Percentiles rank a stretch among this genome's conserved stretches.
These are phyloP conservation scores for Trichoderma oligosporum DNA, from an alignment of 2,329 filamentous ascomycete genomes.

Conservation along the genomic window DNA sequence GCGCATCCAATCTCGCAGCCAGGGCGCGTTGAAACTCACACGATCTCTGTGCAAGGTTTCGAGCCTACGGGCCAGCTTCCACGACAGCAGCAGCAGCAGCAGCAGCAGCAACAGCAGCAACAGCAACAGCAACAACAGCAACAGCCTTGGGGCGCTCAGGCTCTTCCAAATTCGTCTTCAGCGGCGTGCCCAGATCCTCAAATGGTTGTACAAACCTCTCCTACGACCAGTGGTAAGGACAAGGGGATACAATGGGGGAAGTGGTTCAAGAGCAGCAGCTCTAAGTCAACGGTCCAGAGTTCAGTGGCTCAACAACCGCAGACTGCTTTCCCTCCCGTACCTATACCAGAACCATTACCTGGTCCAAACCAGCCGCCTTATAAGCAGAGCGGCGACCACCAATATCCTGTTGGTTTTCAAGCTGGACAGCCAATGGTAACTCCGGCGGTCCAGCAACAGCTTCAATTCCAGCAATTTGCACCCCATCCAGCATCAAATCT, in stretches of 20 bases:
- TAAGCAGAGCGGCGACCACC: neutral
- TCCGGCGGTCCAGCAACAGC: neutral
- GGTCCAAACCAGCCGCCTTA: conserved; percentile 6
- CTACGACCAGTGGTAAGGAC: conserved; percentile 19
- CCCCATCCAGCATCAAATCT: neutral
- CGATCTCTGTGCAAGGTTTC: neutral
- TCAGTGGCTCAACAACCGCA: conserved; percentile 6
- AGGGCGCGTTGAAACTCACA: neutral
- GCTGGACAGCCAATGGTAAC: conserved; percentile 3
- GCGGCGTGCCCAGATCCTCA: neutral
- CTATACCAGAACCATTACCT: neutral
- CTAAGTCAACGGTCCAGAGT: conserved; percentile 20
- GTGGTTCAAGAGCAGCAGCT: conserved; percentile 29
- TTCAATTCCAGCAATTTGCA: neutral
- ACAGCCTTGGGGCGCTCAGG: neutral
- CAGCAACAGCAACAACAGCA: neutral
- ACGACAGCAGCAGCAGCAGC: neutral
- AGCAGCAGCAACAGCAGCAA: neutral
- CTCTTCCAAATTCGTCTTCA: neutral
- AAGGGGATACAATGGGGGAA: conserved; percentile 31
- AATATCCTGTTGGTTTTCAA: conserved; percentile 13
- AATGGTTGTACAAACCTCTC: neutral
- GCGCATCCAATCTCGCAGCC: neutral
- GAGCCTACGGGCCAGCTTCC: conserved; percentile 1
- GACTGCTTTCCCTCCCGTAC: neutral